Base-by-base conservation (phyloP, 805 yeast genomes). In the Hanseniaspora taiwanica region DNA sequence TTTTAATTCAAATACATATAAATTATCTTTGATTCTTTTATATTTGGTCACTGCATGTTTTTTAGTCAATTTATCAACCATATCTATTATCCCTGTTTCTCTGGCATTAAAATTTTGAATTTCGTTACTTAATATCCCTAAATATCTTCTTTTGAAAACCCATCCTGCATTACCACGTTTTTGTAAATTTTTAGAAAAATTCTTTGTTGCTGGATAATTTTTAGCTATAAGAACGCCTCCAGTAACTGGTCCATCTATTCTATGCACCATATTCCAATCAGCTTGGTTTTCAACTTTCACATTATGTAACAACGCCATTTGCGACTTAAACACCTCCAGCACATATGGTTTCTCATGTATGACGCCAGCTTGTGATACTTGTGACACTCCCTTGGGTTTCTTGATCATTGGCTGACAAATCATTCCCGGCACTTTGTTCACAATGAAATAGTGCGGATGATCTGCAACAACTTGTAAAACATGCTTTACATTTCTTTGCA, bases 191-290 rank as follows among this genome's bases (percentile, higher is more conserved):
- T 51, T 56, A 6, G 58, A 49, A 41, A 66, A 63, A 38, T 46
- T 47, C 16, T 44, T 50, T 1, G 69, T 65, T 0, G 60, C 49
- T 7, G 46, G 49, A 38, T 55, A 51, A 36, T 53, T 58, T 39
- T 51, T 55, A 2, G 69, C 64, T 4, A 65, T 37, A 2, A 66
- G 48, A 35, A 65, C 40, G 1, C 68, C 69, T 18, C 71, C 71
- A 16, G 67, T 59, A 6, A 63, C 70, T 38, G 50, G 44, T 21
- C 50, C 52, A 42, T 66, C 71, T 17, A 66, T 44, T 38, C 71
- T 49, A 33, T 65, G 69, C 1, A 66, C 62, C 5, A 54, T 51
- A 36, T 55, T 51, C 40, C 56, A 48, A 3, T 45, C 33, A 3
- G 27, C 10, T 42, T 45, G 41, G 45, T 42, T 2, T 21, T 6